Evolutionary conservation across 1,139 yeast species (phyloP).

Genomic region (Geotrichum siamense): DNA sequence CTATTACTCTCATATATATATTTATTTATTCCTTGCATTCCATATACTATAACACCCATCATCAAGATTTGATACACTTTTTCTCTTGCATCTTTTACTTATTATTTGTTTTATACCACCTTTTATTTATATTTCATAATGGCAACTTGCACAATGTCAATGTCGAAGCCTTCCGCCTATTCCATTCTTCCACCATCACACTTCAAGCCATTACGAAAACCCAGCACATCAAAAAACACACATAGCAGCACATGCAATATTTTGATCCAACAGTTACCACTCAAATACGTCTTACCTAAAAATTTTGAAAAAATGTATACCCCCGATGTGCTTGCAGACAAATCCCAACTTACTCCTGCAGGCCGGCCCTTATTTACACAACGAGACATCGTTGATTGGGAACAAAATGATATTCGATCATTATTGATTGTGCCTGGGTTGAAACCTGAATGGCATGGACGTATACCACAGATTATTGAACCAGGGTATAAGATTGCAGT

Average conservation of each 20-base stretch:
- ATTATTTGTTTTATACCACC: too few relatives aligned
- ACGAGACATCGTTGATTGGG: constrained; percentile 57
- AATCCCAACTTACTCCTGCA: constrained; percentile 34
- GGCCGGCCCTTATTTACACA: constrained; percentile 58
- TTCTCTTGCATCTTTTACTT: too few relatives aligned
- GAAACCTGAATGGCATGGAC: constrained; percentile 46
- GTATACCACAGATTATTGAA: constrained; percentile 42
- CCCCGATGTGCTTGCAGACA: constrained; percentile 37
- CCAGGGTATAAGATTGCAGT: constrained; percentile 40
- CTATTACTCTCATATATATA: too few relatives aligned
- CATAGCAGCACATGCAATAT: background rate
- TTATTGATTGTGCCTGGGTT: constrained; percentile 46
- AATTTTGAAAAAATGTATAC: constrained; percentile 49
- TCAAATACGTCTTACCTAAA: constrained; percentile 42
- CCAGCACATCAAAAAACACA: background rate
- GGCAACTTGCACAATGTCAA: constrained; percentile 8
- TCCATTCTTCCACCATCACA: constrained; percentile 11
- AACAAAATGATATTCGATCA: constrained; percentile 55
- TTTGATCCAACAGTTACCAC: constrained; percentile 20
- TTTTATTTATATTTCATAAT: too few relatives aligned
- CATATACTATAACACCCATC: too few relatives aligned
- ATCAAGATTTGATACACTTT: too few relatives aligned
- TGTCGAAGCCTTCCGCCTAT: constrained; percentile 12
- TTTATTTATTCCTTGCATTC: too few relatives aligned
- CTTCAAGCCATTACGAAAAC: constrained; percentile 15